phyloP scores from a whole-genome alignment of 306 rosid genomes.

The Dryas drummondii region DNA sequence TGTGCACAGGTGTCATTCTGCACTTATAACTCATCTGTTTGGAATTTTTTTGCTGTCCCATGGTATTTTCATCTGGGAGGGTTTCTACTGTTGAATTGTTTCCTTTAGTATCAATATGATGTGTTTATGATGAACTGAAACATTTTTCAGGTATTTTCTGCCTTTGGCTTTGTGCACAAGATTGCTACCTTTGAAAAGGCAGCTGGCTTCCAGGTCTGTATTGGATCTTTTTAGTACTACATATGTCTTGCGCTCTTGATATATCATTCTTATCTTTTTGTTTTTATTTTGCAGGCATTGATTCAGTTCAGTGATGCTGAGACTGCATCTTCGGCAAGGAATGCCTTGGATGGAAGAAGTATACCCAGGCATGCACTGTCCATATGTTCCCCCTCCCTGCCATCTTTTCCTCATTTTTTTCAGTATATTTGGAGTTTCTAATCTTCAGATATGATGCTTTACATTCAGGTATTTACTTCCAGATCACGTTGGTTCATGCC shows the following conservation, averaged over 20 bases:
- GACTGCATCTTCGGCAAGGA: constrained; percentile 79
- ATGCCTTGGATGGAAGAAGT: constrained; percentile 91
- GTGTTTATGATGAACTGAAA: constrained; percentile 16
- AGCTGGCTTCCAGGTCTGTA: constrained; percentile 82
- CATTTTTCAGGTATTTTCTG: constrained; percentile 71
- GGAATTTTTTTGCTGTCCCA: constrained; percentile 38
- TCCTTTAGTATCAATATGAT: constrained; percentile 17
- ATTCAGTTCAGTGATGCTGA: constrained; percentile 87
- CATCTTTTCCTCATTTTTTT: constrained; percentile 5
- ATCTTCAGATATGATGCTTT: constrained; percentile 27
- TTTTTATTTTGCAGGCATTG: constrained; percentile 57
- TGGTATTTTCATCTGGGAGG: constrained; percentile 33
- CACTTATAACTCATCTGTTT: constrained; percentile 64
- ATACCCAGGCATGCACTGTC: constrained; percentile 68
- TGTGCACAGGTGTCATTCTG: constrained; percentile 90
- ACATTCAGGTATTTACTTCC: constrained; percentile 78
- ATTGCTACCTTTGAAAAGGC: constrained; percentile 93
- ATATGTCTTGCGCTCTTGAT: neutral
- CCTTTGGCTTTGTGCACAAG: constrained; percentile 89
- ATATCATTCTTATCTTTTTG: constrained; percentile 13
- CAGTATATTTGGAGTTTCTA: constrained; percentile 18
- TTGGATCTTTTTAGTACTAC: constrained; percentile 19
- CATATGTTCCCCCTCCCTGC: neutral
- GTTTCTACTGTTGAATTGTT: constrained; percentile 21
- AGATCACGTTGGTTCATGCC: constrained; percentile 75